Evolutionary conservation across 257 asterid species (phyloP), one percentile per base, ranked within the genome.

Genomic region (Przewalskia tangutica): DNA sequence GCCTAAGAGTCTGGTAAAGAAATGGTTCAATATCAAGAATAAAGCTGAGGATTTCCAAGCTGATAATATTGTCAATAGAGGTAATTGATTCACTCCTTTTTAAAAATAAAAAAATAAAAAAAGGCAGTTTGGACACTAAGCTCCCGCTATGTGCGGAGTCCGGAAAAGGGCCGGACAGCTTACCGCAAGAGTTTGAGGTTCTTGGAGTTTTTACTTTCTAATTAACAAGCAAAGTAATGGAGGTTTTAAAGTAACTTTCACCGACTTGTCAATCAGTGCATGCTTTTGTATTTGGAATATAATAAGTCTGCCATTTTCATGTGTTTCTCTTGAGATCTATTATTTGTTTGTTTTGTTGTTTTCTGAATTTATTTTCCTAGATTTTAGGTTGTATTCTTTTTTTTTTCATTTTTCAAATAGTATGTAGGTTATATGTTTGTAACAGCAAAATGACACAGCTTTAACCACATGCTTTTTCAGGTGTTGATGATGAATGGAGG

Each of bases 401-500:
- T 70, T 70, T 79, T 81, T 13, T 83, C 46, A 80, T 82, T 88
- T 86, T 73, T 83, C 84, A 87, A 84, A 81, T 85, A 27, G 32
- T 27, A 81, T 89, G 89, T 82, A 90, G 89, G 91, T 86, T 84
- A 82, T 88, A 84, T 84, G 88, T 80, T 80, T 32, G 84, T 50
- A 85, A 81, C 90, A 90, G 88, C 81, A 84, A 77, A 83, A 85
- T 84, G 83, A 62, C 83, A 81, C 91, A 89, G 88, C 92, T 92
- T 90, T 90, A 87, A 86, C 78, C 80, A 75, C 83, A 79, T 88
- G 86, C 91, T 85, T 92, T 93, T 89, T 86, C 97, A 96, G 99
- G 93, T 90, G 93, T 87, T 90, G 97, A 92, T 93, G 97, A 93
- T 91, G 95, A 89, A 89, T 93, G 97, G 95, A 93, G 92, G 90